Percentiles rank a stretch among this genome's conserved stretches.
Conservation (phyloP, 2,329 filamentous ascomycete species). For the Colletotrichum musicola region DNA sequence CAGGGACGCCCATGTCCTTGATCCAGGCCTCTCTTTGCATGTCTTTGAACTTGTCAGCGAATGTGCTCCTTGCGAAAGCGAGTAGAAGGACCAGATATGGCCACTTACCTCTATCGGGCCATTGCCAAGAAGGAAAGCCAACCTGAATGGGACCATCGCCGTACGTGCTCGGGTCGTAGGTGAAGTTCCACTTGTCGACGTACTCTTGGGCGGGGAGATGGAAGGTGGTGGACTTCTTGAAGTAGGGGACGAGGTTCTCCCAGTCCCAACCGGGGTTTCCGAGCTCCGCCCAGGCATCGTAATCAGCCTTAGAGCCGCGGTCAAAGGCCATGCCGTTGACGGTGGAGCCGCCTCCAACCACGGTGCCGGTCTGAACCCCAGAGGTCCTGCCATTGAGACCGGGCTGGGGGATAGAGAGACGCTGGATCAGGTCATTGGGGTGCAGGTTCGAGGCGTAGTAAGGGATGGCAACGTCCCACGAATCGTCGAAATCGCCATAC, state of each 20-base stretch:
- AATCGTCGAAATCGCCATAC: constrained; percentile 33
- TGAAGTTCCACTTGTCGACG: constrained; percentile 42
- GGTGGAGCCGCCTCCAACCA: constrained; percentile 45
- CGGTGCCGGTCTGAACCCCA: constrained; percentile 46
- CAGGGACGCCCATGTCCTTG: constrained; percentile 34
- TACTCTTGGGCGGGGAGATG: constrained; percentile 49
- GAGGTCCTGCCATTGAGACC: constrained; percentile 45
- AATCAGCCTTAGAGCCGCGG: constrained; percentile 54
- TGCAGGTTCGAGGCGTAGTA: constrained; percentile 40
- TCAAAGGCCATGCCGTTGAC: constrained; percentile 58
- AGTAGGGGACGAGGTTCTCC: constrained; percentile 59
- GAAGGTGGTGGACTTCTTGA: constrained; percentile 51
- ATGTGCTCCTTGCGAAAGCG: background rate
- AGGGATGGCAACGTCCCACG: constrained; percentile 29
- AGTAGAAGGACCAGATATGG: background rate
- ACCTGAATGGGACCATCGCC: constrained; percentile 43
- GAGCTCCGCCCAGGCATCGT: constrained; percentile 58
- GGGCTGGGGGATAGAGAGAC: constrained; percentile 46
- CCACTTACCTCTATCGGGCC: constrained; percentile 40
- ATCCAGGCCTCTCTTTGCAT: constrained; percentile 30
- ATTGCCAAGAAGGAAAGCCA: constrained; percentile 44
- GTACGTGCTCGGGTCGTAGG: constrained; percentile 42
- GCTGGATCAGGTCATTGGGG: constrained; percentile 43
- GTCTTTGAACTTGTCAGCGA: background rate
- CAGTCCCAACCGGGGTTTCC: constrained; percentile 61